Base-by-base conservation (phyloP, 225 moss, liverwort and hornwort genomes). In the Polytrichum formosum region DNA sequence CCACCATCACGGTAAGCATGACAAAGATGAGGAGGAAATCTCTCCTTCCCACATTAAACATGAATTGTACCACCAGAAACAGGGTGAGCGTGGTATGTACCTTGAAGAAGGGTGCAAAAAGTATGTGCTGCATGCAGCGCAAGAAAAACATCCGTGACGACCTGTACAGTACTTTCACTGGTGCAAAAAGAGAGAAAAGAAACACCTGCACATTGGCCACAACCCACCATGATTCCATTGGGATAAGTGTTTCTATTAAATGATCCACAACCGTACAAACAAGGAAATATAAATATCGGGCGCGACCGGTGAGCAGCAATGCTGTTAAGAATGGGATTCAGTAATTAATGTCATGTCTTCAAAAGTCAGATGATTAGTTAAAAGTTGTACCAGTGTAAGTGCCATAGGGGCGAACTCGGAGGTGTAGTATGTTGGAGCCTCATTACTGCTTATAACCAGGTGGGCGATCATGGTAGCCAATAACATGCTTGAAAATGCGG, bases 81-180 rank as follows among this genome's bases (percentile, higher is more conserved):
- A 9, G 23, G 58, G 21, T 22, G 9, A 58, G 9, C 58, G 19
- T 18, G 53, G 25, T 0, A 59, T 61, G 17, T 70, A 93, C 97
- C 94, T 98, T 92, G 80, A 83, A 94, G 53, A 91, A 80, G 6
- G 98, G 98, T 54, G 98, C 80, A 22, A 77, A 84, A 46, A 91
- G 6, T 31, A 91, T 70, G 56, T 85, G 92, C 60, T 81, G 78
- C 72, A 87, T 26, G 75, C 90, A 87, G 22, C 78, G 82, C 54
- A 94, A 81, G 70, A 98, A 88, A 67, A 86, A 80, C 18, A 79
- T 65, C 54, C 98, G 83, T 26, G 90, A 74, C 13, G 92, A 76
- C 67, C 84, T 86, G 75, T 94, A 98, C 59, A 85, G 78, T 33
- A 79, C 29, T 80, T 92, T 87, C 16, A 90, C 28, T 61, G 98